Conservation (phyloP, 331 rosid species). For the Saraca asoca region DNA sequence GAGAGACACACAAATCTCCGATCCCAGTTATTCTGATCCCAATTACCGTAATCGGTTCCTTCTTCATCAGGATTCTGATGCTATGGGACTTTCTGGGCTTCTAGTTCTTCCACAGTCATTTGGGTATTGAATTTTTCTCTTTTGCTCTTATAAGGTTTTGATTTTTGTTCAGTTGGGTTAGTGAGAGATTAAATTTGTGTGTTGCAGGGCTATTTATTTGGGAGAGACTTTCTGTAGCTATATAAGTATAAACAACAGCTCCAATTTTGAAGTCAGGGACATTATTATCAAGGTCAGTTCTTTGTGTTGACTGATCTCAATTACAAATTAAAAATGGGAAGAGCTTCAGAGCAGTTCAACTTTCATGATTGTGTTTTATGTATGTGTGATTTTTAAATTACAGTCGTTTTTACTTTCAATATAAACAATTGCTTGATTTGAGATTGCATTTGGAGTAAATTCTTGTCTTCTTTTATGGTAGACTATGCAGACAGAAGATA, state of each 20-base stretch:
- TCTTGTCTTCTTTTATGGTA: neutral
- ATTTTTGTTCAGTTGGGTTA: neutral
- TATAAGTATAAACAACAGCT: constrained; percentile 88
- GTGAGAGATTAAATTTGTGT: neutral
- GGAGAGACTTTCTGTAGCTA: constrained; percentile 99
- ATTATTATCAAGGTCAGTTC: constrained; percentile 69
- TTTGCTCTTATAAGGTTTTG: neutral
- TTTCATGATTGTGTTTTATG: neutral
- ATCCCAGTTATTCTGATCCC: constrained; percentile 57
- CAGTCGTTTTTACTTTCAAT: neutral
- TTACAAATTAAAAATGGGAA: neutral
- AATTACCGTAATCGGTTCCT: constrained; percentile 69
- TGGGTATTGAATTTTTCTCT: constrained; percentile 52
- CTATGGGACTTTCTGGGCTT: constrained; percentile 94
- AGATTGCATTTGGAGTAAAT: neutral
- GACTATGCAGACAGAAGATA: neutral
- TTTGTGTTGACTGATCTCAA: neutral
- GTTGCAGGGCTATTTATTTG: constrained; percentile 81
- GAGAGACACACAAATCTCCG: constrained; percentile 17
- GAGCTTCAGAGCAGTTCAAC: neutral
- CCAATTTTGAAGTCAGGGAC: constrained; percentile 85
- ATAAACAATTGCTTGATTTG: neutral
- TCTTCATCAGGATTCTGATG: constrained; percentile 68
- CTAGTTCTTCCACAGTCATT: constrained; percentile 98
- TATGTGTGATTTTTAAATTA: neutral